Conservation (phyloP, 768 basidiomycete species). For the Goffeauzyma gilvescens region DNA sequence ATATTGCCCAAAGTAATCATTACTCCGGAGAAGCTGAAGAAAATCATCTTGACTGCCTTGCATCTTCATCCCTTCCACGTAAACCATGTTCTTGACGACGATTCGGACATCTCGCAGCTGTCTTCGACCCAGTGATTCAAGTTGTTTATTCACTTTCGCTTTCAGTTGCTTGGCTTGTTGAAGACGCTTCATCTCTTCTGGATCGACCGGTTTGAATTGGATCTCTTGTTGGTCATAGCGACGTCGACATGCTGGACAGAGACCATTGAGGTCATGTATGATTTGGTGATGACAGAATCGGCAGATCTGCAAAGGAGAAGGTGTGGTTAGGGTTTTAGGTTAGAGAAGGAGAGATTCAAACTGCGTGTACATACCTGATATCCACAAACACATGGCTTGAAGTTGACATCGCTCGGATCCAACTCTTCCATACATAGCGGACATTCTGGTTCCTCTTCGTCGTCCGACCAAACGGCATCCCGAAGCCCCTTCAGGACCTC, state of each 20-base stretch:
- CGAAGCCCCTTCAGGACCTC: constrained; percentile 30
- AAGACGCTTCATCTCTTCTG: constrained; percentile 86
- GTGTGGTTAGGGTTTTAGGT: neutral
- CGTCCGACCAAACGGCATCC: constrained; percentile 33
- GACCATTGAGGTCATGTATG: constrained; percentile 81
- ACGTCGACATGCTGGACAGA: constrained; percentile 88
- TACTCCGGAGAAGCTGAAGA: constrained; percentile 69
- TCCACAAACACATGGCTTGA: constrained; percentile 96
- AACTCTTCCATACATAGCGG: constrained; percentile 96
- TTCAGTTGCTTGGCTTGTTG: constrained; percentile 87
- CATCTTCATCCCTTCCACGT: constrained; percentile 85
- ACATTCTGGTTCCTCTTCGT: constrained; percentile 79
- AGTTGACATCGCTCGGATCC: constrained; percentile 96
- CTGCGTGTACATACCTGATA: constrained; percentile 51
- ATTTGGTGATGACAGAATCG: constrained; percentile 99
- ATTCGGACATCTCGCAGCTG: constrained; percentile 83
- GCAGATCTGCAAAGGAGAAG: constrained; percentile 53
- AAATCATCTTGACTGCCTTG: constrained; percentile 19
- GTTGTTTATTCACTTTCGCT: constrained; percentile 86
- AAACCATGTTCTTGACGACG: constrained; percentile 89
- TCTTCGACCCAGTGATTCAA: constrained; percentile 63
- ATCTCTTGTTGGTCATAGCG: constrained; percentile 80
- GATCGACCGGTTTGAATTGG: constrained; percentile 84
- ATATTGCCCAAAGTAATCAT: constrained; percentile 95
- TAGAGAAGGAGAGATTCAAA: too few species aligned